Evolutionary conservation across 495 filamentous ascomycete species (phyloP).

Genomic region (Neurospora intermedia): DNA sequence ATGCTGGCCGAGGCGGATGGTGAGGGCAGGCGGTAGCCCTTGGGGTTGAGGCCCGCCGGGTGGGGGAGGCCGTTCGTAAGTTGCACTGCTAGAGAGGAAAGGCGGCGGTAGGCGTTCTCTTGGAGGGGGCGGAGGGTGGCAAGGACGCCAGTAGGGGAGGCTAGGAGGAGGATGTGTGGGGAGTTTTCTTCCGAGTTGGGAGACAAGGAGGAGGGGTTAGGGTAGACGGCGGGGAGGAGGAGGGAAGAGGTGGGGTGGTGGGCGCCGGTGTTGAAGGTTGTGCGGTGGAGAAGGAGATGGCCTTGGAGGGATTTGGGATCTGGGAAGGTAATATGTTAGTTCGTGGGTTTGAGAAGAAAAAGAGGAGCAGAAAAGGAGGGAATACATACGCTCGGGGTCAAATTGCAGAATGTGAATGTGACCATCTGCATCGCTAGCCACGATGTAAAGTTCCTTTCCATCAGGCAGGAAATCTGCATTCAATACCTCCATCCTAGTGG

Average conservation of each 20-base stretch:
- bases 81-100: slow-evolving; percentile 73
- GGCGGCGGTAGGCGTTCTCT: slow-evolving; percentile 71
- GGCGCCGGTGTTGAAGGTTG: slow-evolving; percentile 72
- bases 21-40: slow-evolving; percentile 50
- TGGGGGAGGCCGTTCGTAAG: slow-evolving; percentile 66
- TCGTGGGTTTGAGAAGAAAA: not conserved
- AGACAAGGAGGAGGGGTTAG: slow-evolving; percentile 13
- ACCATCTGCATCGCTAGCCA: slow-evolving; percentile 75
- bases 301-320: slow-evolving; percentile 91
- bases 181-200: slow-evolving; percentile 14
- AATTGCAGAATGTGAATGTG: slow-evolving; percentile 85
- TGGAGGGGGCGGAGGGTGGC: slow-evolving; percentile 66
- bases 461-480: slow-evolving; percentile 83
- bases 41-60: slow-evolving; percentile 69
- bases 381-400: slow-evolving; percentile 66
- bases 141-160: slow-evolving; percentile 62
- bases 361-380: not conserved
- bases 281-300: slow-evolving; percentile 71
- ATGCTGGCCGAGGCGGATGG: slow-evolving; percentile 10
- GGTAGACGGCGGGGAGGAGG: slow-evolving; percentile 54
- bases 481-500: slow-evolving; percentile 62
- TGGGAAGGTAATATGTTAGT: slow-evolving; percentile 30
- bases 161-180: slow-evolving; percentile 57
- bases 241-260: slow-evolving; percentile 63
- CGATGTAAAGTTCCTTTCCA: slow-evolving; percentile 68